Evolutionary conservation across 345 rosid species (phyloP), one percentile per base, ranked within the genome.

Genomic region (Citrus reticulata): DNA sequence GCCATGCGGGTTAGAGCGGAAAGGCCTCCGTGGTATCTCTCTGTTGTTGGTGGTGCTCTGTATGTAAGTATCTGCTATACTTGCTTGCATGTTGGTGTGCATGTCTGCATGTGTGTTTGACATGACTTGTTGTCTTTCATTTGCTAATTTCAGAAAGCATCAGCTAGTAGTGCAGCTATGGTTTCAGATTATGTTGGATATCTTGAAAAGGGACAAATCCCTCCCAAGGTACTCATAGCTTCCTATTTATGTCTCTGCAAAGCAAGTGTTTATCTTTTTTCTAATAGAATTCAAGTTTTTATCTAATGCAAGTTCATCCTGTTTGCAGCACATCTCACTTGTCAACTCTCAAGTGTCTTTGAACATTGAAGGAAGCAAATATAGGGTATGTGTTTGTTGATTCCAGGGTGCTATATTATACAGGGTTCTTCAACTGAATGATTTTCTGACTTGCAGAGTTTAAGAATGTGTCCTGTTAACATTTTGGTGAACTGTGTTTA

Each of bases 1-100:
- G 98, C 99, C 10, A 94, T 97, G 99, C 93, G 99, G 76, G 99
- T 97, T 81, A 93, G 98, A 88, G 98, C 98, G 30, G 99, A 97
- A 84, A 89, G 99, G 86, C 99, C 98, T 66, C 95, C 98, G 11
- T 97, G 99, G 99, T 94, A 97, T 89, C 97, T 97, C 79, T 97
- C 99, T 72, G 98, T 97, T 83, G 98, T 97, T 72, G 98, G 99
- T 76, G 99, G 99, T 79, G 94, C 98, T 65, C 86, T 97, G 51
- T 97, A 90, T 79, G 99, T 97, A 93, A 91, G 97, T 67, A 57
- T 64, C 71, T 65, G 14, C 22, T 49, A 46, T 9, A 30, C 7
- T 25, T 42, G 40, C 7, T 9, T 20, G 17, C 24, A 39, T 42
- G 42, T 64, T 16, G 58, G 4, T 30, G 22, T 51, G 63, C 4